Base-by-base conservation (phyloP, 768 basidiomycete species). In the Kwoniella mangroviensis region DNA sequence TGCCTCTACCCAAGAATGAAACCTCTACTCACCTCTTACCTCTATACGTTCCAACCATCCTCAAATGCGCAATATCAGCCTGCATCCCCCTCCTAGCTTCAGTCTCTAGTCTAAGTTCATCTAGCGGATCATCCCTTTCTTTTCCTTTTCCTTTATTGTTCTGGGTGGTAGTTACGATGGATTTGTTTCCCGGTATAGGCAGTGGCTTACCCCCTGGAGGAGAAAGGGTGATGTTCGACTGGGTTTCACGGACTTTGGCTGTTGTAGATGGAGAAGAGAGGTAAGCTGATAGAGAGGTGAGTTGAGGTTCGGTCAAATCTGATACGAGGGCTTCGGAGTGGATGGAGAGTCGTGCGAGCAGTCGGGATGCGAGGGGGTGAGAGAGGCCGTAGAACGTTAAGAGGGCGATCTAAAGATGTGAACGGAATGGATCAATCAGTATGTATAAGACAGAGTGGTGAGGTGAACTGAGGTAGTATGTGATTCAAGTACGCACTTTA, bases 21-120 rank as follows among this genome's bases (percentile, higher is more conserved):
- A n/a, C n/a, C n/a, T n/a, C n/a, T n/a, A 68, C 80, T 68, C 45
- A 84, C 83, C 94, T 86, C 86, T 89, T 89, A 60, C 97, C 97
- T 61, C 93, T 89, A 83, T 96, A 95, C 75, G 91, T 93, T 58
- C 96, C 96, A 83, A 98, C 94, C 87, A 91, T 91, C 71, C 93
- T 86, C 84, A 94, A 89, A 84, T 97, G 94, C 5, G 88, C 89
- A 82, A 99, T 95, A 82, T 98, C 94, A 82, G 93, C 93, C 84
- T 89, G 88, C 77, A 95, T 86, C 81, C 90, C 87, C 76, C 91
- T 88, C 82, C 87, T 88, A 79, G 95, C 84, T 83, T 98, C 97
- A 21, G 90, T 88, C 85, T 98, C 96, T 70, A 97, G 90, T 85
- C 89, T 90, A 73, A 98, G 82, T 56, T 87, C 86, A 77, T 88